Base-by-base conservation (phyloP, 768 basidiomycete species). In the Tricholoma bakamatsutake region DNA sequence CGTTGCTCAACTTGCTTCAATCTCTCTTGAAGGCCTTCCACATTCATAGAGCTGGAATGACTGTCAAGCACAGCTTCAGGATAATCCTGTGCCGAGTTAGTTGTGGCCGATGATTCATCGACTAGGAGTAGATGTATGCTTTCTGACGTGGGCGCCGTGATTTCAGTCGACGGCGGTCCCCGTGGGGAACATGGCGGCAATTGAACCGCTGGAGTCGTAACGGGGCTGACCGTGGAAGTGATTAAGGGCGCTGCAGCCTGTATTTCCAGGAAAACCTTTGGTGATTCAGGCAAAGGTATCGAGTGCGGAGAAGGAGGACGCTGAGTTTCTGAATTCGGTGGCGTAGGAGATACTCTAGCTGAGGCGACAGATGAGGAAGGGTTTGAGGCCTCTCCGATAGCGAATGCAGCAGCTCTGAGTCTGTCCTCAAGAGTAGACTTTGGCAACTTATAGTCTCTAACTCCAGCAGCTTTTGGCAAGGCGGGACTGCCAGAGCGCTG, bases 351-450 rank as follows among this genome's bases (percentile, higher is more conserved):
- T 15, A 70, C 66, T 39, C 70, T 73, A 5, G 72, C 63, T 17
- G 82, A 77, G 1, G 57, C 57, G 7, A 67, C 64, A 5, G 80
- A 74, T 0, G 82, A 74, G 21, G 70, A 72, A 17, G 69, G 57
- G 54, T 67, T 72, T 8, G 81, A 80, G 11, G 76, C 71, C 17
- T 90, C 88, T 17, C 78, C 81, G 51, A 78, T 76, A 18, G 78
- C 76, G 61, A 84, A 79, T 27, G 79, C 77, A 28, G 73, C 80
- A 40, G 87, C 84, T 45, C 85, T 80, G n/a, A 92, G 73, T 45
- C 90, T 77, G 56, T 92, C 90, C 69, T 92, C 90, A 2, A 92
- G 73, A 21, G 79, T 87, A 7, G 79, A 75, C 64, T 87, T 86
- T 46, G 75, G 57, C 37, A 57, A 60, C 17, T 53, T 65, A 28